Evolutionary conservation across 192 early-diverging fungal species (phyloP).

Genomic region (Spizellomyces sp.): DNA sequence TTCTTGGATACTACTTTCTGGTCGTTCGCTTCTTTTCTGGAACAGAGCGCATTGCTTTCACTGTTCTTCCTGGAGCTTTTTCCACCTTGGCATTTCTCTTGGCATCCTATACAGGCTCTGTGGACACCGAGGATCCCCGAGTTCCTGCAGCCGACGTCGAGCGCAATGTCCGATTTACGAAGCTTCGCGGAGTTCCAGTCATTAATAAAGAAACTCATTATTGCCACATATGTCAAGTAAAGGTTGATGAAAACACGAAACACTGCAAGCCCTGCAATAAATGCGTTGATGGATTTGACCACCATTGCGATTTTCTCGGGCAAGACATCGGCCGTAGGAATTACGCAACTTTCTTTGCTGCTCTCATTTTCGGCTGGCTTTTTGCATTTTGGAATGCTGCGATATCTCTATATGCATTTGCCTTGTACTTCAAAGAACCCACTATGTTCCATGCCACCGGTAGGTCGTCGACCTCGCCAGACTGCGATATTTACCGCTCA

Average conservation of each 20-base stretch:
- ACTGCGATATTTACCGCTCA: neutral
- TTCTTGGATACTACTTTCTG: constrained; percentile 37
- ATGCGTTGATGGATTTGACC: constrained; percentile 54
- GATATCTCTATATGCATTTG: constrained; percentile 32
- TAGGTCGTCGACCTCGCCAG: neutral
- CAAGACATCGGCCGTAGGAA: constrained; percentile 51
- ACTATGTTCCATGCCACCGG: constrained; percentile 7
- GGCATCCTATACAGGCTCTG: constrained; percentile 40
- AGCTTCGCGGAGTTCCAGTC: constrained; percentile 47
- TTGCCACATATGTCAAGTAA: constrained; percentile 53
- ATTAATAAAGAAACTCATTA: constrained; percentile 45
- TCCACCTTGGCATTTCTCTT: constrained; percentile 18
- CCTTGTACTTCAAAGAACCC: constrained; percentile 36
- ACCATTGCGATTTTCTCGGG: constrained; percentile 52
- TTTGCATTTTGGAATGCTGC: constrained; percentile 13
- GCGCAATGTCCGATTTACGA: constrained; percentile 51
- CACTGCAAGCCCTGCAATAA: constrained; percentile 63
- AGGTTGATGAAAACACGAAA: constrained; percentile 41
- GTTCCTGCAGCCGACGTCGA: constrained; percentile 30
- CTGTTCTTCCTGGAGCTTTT: constrained; percentile 17
- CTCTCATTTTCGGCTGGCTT: constrained; percentile 25
- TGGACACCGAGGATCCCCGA: constrained; percentile 43
- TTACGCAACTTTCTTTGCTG: constrained; percentile 42
- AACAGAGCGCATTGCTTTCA: constrained; percentile 11
- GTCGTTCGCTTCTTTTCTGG: constrained; percentile 26